These are phyloP conservation scores for Fusarium palustre DNA, from an alignment of 2,329 filamentous ascomycete species.

Conservation along the genomic window DNA sequence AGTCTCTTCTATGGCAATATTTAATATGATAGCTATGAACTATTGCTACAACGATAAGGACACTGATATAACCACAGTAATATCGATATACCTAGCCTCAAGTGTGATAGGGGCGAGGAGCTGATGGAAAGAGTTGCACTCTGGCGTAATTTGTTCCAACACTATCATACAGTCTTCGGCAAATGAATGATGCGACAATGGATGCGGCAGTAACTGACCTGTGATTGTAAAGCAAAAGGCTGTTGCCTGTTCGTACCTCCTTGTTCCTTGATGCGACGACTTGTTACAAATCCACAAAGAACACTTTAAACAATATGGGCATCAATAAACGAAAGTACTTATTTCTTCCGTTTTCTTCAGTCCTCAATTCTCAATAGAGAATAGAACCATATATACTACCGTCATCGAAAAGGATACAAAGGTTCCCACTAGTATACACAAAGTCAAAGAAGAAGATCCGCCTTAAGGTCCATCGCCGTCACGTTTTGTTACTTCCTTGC, in stretches of 20 bases:
- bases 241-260: neutral
- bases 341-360: too few species aligned
- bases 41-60: neutral
- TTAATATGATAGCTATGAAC: too few species aligned
- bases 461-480: too few species aligned
- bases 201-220: accelerated
- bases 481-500: conserved; percentile 5
- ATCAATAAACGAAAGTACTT: neutral
- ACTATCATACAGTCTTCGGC: accelerated
- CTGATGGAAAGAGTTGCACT: neutral
- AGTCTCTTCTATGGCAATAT: too few species aligned
- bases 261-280: neutral
- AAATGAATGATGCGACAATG: accelerated
- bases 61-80: too few species aligned
- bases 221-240: neutral
- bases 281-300: neutral
- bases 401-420: too few species aligned
- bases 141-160: neutral
- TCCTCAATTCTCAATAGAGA: too few species aligned
- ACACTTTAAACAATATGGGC: neutral
- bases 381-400: too few species aligned
- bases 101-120: neutral
- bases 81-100: too few species aligned
- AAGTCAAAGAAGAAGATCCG: neutral
- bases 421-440: neutral